Evolutionary conservation across 805 yeast genomes (phyloP).

Genomic region (Candida patagonica): DNA sequence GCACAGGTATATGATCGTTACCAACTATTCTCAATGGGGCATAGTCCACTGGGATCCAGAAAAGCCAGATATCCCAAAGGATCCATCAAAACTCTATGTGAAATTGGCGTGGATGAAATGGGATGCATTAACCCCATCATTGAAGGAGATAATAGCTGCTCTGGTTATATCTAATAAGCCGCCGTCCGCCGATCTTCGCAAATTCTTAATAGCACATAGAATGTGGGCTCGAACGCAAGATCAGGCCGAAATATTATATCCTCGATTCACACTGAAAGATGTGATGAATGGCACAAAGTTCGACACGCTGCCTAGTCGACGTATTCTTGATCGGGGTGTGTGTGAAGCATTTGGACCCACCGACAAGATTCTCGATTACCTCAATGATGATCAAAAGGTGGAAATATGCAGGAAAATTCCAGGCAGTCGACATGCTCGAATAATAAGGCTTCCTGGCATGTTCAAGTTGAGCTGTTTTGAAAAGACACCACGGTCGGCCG

Average conservation of each 20-base stretch:
- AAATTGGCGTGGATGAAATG: constrained; percentile 3
- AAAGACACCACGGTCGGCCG: neutral
- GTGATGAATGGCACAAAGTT: neutral
- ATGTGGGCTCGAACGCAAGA: neutral
- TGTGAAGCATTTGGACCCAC: neutral
- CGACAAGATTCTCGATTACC: constrained; percentile 1
- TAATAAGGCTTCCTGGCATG: neutral
- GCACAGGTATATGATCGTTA: constrained; percentile 5
- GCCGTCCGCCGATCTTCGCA: neutral
- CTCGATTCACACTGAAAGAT: neutral
- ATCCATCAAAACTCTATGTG: neutral
- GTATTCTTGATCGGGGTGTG: constrained; percentile 1
- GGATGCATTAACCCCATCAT: constrained; percentile 7
- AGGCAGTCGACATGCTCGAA: neutral
- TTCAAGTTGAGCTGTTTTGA: constrained; percentile 3
- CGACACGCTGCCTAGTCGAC: neutral
- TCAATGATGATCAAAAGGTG: constrained; percentile 1
- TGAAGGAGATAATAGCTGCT: constrained; percentile 8
- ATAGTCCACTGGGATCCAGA: constrained; percentile 4
- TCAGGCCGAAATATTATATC: neutral
- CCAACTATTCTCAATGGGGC: constrained; percentile 13
- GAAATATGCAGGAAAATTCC: neutral
- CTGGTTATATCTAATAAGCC: neutral
- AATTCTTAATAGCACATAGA: neutral
- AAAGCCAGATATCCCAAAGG: neutral